phyloP scores from a whole-genome alignment of 2,329 filamentous ascomycete genomes.

The Alternaria arborescens region DNA sequence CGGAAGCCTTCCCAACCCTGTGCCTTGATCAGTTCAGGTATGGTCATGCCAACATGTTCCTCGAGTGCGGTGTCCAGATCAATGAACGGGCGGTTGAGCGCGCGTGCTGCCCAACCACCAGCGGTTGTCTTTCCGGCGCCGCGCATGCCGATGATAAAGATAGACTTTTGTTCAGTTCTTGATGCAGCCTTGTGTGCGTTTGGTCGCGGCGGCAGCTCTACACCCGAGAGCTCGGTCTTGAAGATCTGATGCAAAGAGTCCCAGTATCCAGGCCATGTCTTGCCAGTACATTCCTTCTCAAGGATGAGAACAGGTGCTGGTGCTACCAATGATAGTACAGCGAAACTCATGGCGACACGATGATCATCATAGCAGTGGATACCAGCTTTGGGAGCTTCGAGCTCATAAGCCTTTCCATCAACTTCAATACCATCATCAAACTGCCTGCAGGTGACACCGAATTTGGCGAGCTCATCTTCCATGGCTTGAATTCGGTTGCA shows the following conservation, averaged over 20 bases:
- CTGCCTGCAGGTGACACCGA: slow-evolving; percentile 85
- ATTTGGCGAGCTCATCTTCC: slow-evolving; percentile 93
- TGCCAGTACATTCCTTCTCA: slow-evolving; percentile 92
- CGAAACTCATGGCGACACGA: slow-evolving; percentile 98
- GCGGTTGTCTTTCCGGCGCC: slow-evolving; percentile 96
- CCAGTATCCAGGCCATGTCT: slow-evolving; percentile 99
- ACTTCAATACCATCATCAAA: slow-evolving; percentile 93
- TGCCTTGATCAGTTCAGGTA: slow-evolving; percentile 83
- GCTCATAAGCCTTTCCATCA: slow-evolving; percentile 64
- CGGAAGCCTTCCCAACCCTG: slow-evolving; percentile 91
- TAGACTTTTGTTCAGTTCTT: slow-evolving; percentile 65
- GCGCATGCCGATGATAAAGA: slow-evolving; percentile 97
- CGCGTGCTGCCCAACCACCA: slow-evolving; percentile 81
- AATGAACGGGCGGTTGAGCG: slow-evolving; percentile 78
- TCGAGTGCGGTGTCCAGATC: slow-evolving; percentile 93
- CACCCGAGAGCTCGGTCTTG: slow-evolving; percentile 77
- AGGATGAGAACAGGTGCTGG: slow-evolving; percentile 78
- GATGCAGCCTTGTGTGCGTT: slow-evolving; percentile 40
- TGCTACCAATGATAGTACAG: slow-evolving; percentile 79
- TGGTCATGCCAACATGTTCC: slow-evolving; percentile 73
- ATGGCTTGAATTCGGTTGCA: slow-evolving; percentile 97
- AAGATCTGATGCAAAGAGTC: slow-evolving; percentile 84
- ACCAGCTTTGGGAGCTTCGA: slow-evolving; percentile 64
- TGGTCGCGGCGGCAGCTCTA: slow-evolving; percentile 61
- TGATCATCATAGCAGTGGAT: slow-evolving; percentile 97